These are phyloP conservation scores for Fusarium redolens DNA, from an alignment of 2,329 filamentous ascomycete genomes.

Conservation along the genomic window DNA sequence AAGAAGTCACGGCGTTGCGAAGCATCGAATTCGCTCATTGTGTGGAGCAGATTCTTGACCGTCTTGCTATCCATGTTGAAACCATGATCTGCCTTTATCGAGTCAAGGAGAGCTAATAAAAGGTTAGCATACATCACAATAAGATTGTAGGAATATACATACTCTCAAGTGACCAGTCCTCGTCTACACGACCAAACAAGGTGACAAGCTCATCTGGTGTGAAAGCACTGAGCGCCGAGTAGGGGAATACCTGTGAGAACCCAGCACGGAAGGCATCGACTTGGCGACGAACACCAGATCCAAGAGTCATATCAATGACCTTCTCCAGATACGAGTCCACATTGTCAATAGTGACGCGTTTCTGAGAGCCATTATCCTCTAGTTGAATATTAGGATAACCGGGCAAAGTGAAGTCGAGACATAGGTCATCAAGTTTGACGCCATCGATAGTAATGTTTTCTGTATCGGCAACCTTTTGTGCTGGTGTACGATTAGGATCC, in stretches of 20 bases:
- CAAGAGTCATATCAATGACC: conserved; percentile 91
- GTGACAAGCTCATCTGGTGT: conserved; percentile 95
- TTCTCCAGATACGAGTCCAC: conserved; percentile 89
- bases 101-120: conserved; percentile 86
- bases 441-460: conserved; percentile 79
- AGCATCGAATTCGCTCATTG: conserved; percentile 86
- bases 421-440: conserved; percentile 84
- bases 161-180: conserved; percentile 99
- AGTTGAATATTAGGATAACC: conserved; percentile 91
- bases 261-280: conserved; percentile 90
- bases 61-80: conserved; percentile 99
- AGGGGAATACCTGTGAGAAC: conserved; percentile 97
- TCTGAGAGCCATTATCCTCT: conserved; percentile 77
- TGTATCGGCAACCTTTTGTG: conserved; percentile 77
- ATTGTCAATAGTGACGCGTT: conserved; percentile 86
- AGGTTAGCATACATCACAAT: neutral
- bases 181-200: conserved; percentile 90
- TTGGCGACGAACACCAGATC: conserved; percentile 87
- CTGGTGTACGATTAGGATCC: conserved; percentile 71
- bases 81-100: conserved; percentile 97
- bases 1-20: conserved; percentile 90
- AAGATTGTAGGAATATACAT: conserved; percentile 55
- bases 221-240: conserved; percentile 90
- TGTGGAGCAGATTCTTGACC: conserved; percentile 90
- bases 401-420: conserved; percentile 93